Base-by-base conservation (phyloP, 163 green algal species). In the Volvox carteri region DNA sequence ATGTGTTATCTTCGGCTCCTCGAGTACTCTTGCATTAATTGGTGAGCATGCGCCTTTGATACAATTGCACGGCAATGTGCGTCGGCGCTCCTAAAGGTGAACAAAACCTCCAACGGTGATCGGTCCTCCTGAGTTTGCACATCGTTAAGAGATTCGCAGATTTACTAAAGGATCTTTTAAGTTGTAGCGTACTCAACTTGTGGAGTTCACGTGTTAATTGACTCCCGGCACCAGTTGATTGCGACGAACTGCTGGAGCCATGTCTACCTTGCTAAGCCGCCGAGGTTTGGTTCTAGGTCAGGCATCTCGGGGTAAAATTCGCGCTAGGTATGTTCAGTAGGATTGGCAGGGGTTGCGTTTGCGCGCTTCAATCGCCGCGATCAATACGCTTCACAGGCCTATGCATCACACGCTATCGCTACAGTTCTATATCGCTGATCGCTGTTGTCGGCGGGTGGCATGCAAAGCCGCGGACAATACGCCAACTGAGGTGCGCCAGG, bases 381-480 rank as follows among this genome's bases (percentile, higher is more conserved):
- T 65, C 44, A 80, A 62, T 23, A n/a, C 44, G 30, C 44, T 7
- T 42, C 33, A 42, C 42, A 80, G 41, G 73, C 42, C 25, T 2
- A 25, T 44, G 42, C 14, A 41, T 56, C 18, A 2, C 42, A 25
- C 23, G n/a, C 73, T 1, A 37, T 60, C 33, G 21, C 39, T 46
- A 21, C 73, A 67, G 42, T 1, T 50, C 18, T 30, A 37, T 25
- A 16, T 52, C 39, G 48, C 33, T 35, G 16, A 39, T 68, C 33
- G 50, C 2, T 41, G 25, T 54, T 56, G 52, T 30, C 77, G 37
- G 52, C 35, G 52, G 25, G 77, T 74, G 23, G 50, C 52, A 39
- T 73, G 77, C 77, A 54, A 85, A 28, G 35, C 52, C 23, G 33
- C 77, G 37, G 77, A 85, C 33, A 73, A 73, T 50, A 19, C 75